These are phyloP conservation scores for Aspergillus mulundensis DNA, from an alignment of 495 filamentous ascomycete genomes.

Conservation along the genomic window DNA sequence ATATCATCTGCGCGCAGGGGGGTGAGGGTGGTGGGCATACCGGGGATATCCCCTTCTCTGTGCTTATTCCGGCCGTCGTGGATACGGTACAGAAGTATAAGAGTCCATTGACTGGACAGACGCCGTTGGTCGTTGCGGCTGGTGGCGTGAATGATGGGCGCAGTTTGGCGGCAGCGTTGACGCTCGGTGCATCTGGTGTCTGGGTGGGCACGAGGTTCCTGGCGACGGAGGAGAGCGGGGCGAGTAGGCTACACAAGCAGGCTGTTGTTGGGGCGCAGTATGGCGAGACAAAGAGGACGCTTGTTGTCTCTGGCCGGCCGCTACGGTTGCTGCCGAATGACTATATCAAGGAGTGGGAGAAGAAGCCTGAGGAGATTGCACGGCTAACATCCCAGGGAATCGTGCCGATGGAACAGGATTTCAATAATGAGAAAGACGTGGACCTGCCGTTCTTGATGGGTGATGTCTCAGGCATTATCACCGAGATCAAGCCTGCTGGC, in stretches of 20 bases:
- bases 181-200: conserved; percentile 69
- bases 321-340: conserved; percentile 76
- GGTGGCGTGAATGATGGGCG: conserved; percentile 71
- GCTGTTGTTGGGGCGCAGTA: conserved; percentile 72
- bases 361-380: conserved; percentile 63
- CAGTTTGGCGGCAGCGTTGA: conserved; percentile 64
- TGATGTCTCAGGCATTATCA: conserved; percentile 77
- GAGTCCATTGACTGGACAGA: conserved; percentile 50
- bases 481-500: conserved; percentile 70
- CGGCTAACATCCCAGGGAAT: conserved; percentile 67
- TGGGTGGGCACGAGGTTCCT: conserved; percentile 89
- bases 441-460: conserved; percentile 89
- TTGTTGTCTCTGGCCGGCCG: conserved; percentile 75
- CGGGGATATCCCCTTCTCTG: conserved; percentile 66
- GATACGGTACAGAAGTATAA: conserved; percentile 63
- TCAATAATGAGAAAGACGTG: conserved; percentile 71
- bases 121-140: conserved; percentile 68
- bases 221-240: conserved; percentile 70
- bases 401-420: conserved; percentile 73
- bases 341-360: conserved; percentile 76
- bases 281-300: conserved; percentile 70
- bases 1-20: conserved; percentile 81
- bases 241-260: conserved; percentile 72
- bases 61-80: conserved; percentile 71
- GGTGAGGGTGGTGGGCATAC: conserved; percentile 79